Base-by-base conservation (phyloP, 768 basidiomycete genomes). In the Macrocybe gigantea region DNA sequence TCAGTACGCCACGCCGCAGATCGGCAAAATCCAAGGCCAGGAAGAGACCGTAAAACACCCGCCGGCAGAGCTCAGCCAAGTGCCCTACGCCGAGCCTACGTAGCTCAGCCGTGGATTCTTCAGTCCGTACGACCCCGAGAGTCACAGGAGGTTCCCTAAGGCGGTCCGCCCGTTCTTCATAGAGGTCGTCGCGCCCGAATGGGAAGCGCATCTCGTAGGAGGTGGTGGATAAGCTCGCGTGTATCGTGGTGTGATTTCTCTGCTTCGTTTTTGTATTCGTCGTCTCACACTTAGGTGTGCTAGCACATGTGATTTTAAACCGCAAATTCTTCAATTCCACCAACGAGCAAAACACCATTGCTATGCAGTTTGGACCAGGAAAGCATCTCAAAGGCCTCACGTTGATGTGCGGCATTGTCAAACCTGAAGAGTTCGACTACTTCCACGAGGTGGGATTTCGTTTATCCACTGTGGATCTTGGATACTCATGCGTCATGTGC, bases 321-420 rank as follows among this genome's bases (percentile, higher is more conserved):
- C 22, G 2, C 22, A 22, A 22, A 2, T 30, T 1, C 33, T 30
- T 31, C n/a, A 22, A 33, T 10, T 30, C 33, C 40, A 45, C 33
- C 56, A 92, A 89, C 15, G 83, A 84, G 55, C 66, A 74, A 49
- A 86, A 91, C 63, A 72, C 94, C 38, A 82, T 90, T 44, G 84
- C 88, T 6, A 94, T 96, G 92, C 80, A 92, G 5, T 74, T 93
- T 45, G 93, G 93, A 1, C 93, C 92, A 2, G 90, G 89, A 13
- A 89, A 90, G 63, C 90, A 94, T 60, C 76, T 96, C 14, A 70
- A 87, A 60, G 91, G 93, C 0, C 75, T 79, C 35, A 79, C 70
- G 8, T 67, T 96, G 1, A 81, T 93, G 66, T 85, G 80, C 29
- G 92, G 91, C 8, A 64, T 81, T 13, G 75, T 90, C 39, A 79